Conservation (phyloP, 2,329 filamentous ascomycete genomes). For the Neofusicoccum sp. region DNA sequence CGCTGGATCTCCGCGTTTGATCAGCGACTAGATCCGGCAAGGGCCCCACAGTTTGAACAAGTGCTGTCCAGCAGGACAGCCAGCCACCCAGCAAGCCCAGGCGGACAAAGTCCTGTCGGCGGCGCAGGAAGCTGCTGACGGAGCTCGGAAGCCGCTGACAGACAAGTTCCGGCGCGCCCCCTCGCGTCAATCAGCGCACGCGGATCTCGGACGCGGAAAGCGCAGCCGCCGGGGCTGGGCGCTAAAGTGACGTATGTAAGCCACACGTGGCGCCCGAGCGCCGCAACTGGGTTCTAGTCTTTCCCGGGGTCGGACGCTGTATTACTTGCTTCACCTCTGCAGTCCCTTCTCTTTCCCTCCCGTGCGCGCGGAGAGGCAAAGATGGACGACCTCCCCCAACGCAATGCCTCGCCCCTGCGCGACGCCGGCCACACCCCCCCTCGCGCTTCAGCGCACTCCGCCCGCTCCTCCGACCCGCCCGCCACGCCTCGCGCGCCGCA, state of each 20-base stretch:
- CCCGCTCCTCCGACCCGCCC: not conserved
- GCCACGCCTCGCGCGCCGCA: not conserved
- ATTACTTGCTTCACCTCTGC: not conserved
- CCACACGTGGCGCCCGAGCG: slow-evolving; percentile 16
- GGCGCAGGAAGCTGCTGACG: not conserved
- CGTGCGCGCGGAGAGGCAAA: not conserved
- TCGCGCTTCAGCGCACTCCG: slow-evolving; percentile 2
- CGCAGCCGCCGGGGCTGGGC: not conserved
- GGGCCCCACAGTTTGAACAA: not conserved
- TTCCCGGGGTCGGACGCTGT: not conserved
- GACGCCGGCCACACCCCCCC: not conserved
- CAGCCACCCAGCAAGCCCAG: not conserved
- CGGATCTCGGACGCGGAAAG: not conserved
- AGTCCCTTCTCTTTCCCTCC: not conserved
- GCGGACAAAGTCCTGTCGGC: not conserved
- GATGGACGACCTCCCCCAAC: slow-evolving; percentile 5
- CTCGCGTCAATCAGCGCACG: not conserved
- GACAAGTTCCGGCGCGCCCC: not conserved
- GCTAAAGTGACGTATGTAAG: slow-evolving; percentile 15
- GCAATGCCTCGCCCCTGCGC: slow-evolving; percentile 8
- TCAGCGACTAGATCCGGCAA: slow-evolving; percentile 9
- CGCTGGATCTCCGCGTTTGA: slow-evolving; percentile 15
- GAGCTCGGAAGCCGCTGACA: not conserved
- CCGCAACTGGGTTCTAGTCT: slow-evolving; percentile 6
- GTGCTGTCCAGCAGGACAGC: not conserved